Percentiles rank a stretch among this genome's conserved stretches.
These are phyloP conservation scores for Talaromyces albobiverticillius DNA, from an alignment of 2,329 filamentous ascomycete species.

Conservation along the genomic window DNA sequence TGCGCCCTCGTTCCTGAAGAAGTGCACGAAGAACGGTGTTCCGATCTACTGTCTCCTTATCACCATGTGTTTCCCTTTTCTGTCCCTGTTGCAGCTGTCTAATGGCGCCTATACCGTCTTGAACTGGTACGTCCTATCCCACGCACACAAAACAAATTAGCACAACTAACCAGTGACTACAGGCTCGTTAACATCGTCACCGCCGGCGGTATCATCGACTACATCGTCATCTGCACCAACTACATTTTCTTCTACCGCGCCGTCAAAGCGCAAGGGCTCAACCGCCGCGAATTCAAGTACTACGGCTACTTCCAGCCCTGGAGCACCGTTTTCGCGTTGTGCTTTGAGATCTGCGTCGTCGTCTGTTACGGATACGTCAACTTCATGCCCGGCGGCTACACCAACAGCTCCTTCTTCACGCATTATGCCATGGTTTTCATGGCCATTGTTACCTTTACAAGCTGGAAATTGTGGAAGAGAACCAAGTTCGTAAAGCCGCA, in stretches of 20 bases:
- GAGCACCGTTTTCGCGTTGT: slow-evolving; percentile 15
- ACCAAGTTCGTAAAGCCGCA: slow-evolving; percentile 54
- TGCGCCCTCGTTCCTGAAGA: slow-evolving; percentile 45
- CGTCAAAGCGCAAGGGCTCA: slow-evolving; percentile 57
- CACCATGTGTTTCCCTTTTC: slow-evolving; percentile 51
- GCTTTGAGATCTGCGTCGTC: slow-evolving; percentile 12
- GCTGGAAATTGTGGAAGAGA: slow-evolving; percentile 59
- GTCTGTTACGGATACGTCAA: slow-evolving; percentile 67
- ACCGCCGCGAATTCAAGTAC: slow-evolving; percentile 57
- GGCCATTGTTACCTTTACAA: slow-evolving; percentile 65
- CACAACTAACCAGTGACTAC: not conserved
- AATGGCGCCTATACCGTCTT: slow-evolving; percentile 56
- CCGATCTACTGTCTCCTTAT: slow-evolving; percentile 10
- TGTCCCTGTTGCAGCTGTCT: slow-evolving; percentile 64
- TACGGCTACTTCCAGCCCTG: slow-evolving; percentile 65
- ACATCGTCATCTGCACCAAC: slow-evolving; percentile 60
- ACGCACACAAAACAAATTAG: no score
- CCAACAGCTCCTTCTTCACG: slow-evolving; percentile 71
- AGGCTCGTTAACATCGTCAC: slow-evolving; percentile 15
- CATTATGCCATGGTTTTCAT: slow-evolving; percentile 72
- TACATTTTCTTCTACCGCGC: slow-evolving; percentile 64
- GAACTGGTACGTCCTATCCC: slow-evolving; percentile 52
- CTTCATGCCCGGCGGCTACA: slow-evolving; percentile 61
- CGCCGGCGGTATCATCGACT: slow-evolving; percentile 52
- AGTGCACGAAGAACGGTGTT: slow-evolving; percentile 12